Evolutionary conservation across 345 rosid genomes (phyloP).

Genomic region (Dimocarpus longan): DNA sequence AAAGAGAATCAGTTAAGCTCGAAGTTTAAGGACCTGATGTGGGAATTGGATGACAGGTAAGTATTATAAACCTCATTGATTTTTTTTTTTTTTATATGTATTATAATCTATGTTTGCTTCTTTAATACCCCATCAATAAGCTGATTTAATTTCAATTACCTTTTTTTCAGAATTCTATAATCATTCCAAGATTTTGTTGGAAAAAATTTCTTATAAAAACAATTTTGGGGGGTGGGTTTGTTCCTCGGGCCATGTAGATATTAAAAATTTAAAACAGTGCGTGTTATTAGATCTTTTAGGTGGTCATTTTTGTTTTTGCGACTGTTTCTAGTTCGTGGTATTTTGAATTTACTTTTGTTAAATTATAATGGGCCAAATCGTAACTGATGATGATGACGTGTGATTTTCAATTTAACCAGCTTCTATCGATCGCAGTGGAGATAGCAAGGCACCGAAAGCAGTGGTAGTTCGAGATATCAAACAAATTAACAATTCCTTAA

Average conservation of each 20-base stretch:
- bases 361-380: constrained; percentile 3
- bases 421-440: constrained; percentile 12
- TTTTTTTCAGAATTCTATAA: too few species aligned
- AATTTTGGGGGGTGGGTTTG: too few species aligned
- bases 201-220: too few species aligned
- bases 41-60: background rate
- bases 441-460: constrained; percentile 4
- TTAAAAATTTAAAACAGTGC: too few species aligned
- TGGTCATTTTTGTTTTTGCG: too few species aligned
- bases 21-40: background rate
- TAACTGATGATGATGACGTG: constrained; percentile 10
- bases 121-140: too few species aligned
- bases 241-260: too few species aligned
- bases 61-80: background rate
- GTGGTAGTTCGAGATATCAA: constrained; percentile 7
- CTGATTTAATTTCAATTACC: too few species aligned
- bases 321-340: background rate
- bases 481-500: constrained; percentile 11
- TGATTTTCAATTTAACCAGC: constrained; percentile 28
- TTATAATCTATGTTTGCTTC: too few species aligned
- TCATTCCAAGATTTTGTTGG: too few species aligned
- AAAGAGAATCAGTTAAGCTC: background rate
- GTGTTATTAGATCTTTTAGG: too few species aligned
- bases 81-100: background rate
- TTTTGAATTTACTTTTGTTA: background rate